These are phyloP conservation scores for Prunus fruticosa DNA, from an alignment of 306 rosid genomes.

Conservation along the genomic window DNA sequence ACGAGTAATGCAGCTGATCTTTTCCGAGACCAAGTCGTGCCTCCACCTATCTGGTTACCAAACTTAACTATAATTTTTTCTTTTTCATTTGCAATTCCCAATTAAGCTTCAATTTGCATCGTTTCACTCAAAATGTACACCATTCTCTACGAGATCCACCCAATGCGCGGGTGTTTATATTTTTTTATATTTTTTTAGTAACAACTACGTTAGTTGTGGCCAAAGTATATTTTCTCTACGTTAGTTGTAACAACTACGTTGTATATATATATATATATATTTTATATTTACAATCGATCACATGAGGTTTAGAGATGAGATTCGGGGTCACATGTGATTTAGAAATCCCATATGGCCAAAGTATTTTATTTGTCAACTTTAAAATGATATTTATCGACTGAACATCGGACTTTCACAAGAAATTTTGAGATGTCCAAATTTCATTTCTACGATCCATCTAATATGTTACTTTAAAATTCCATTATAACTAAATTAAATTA, in stretches of 20 bases:
- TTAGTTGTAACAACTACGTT: no score
- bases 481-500: no score
- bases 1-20: neutral
- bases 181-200: no score
- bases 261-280: no score
- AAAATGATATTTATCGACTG: neutral
- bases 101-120: neutral
- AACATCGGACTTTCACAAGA: rapidly evolving
- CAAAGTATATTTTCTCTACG: no score
- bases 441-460: no score
- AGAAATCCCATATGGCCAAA: neutral
- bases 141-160: neutral
- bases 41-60: neutral
- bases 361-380: neutral
- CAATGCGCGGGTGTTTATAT: neutral
- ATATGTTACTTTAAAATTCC: no score
- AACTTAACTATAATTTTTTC: no score
- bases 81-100: neutral
- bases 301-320: neutral
- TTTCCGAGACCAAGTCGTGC: neutral
- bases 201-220: no score
- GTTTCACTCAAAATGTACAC: neutral
- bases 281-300: neutral
- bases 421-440: no score
- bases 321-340: neutral